Base-by-base conservation (phyloP, 805 yeast genomes). In the Saccharomyces jurei region DNA sequence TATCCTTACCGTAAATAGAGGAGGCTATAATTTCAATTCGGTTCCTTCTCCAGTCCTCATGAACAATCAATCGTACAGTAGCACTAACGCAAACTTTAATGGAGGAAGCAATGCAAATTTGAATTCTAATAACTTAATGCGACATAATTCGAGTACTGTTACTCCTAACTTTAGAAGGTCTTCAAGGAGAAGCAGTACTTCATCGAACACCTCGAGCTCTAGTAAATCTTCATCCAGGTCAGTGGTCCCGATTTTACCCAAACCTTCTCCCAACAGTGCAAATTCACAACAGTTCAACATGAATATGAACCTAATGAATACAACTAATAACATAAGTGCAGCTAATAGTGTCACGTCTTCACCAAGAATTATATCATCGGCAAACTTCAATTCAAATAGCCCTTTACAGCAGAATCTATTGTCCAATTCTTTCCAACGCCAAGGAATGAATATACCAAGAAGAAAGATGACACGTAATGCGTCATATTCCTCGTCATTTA, bases 181-280 rank as follows among this genome's bases (percentile, higher is more conserved):
- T 49, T 62, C 66, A 6, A 62, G 72, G 51, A 62, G 71, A 52
- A 62, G 63, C 46, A 68, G 72, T 54, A 63, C 59, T 13, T 67
- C 72, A 6, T 64, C 71, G 4, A 64, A 63, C 28, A 62, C 60
- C 27, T 68, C 70, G 1, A 64, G 69, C 50, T 60, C 62, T 46
- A 63, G 66, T 26, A 60, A 57, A 14, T 66, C 71, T 1, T 62
- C 68, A 9, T 63, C 71, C 1, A 62, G 68, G 44, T 63, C 71
- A 17, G 61, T 66, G 51, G 69, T 70, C 2, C 72, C 73, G 1
- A 70, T 70, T 28, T 52, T 70, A 46, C 73, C 74, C 2, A 70
- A 68, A 55, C 71, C 71, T 26, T 58, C 67, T n/a, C 61, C 66
- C 2, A 55, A 59, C 14, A 52, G 60, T 11, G 44, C 44, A 3